These are phyloP conservation scores for Ceratocystis variospora DNA, from an alignment of 2,329 filamentous ascomycete genomes.

Conservation along the genomic window DNA sequence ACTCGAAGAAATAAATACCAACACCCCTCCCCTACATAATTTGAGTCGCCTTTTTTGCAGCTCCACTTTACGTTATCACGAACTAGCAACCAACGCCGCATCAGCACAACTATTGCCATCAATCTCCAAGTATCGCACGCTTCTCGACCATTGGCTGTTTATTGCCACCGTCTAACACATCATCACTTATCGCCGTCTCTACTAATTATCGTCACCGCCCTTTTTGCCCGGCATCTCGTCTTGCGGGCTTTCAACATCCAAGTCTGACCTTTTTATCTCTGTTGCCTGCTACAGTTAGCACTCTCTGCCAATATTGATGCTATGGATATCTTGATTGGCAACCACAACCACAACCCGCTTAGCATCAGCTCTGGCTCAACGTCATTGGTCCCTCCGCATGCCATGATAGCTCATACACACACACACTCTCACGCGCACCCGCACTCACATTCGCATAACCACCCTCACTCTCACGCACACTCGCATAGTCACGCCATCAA, in stretches of 20 bases:
- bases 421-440: background rate
- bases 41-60: background rate
- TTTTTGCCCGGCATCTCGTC: background rate
- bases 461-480: background rate
- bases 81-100: background rate
- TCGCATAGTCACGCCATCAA: background rate
- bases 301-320: background rate
- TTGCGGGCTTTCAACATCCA: background rate
- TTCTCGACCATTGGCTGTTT: background rate
- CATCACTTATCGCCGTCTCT: background rate
- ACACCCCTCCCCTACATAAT: background rate
- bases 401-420: conserved; percentile 14
- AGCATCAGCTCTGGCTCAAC: conserved; percentile 2
- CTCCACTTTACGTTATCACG: conserved; percentile 1
- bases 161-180: background rate
- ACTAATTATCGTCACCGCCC: background rate
- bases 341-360: conserved; percentile 8
- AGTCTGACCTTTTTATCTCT: background rate
- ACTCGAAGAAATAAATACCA: background rate
- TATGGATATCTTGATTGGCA: conserved; percentile 9
- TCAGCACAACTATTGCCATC: background rate
- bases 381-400: conserved; percentile 10
- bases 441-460: background rate
- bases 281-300: background rate
- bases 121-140: too few relatives aligned